Evolutionary conservation across 805 yeast genomes (phyloP).

Genomic region (Saccharomycopsis babjevae): DNA sequence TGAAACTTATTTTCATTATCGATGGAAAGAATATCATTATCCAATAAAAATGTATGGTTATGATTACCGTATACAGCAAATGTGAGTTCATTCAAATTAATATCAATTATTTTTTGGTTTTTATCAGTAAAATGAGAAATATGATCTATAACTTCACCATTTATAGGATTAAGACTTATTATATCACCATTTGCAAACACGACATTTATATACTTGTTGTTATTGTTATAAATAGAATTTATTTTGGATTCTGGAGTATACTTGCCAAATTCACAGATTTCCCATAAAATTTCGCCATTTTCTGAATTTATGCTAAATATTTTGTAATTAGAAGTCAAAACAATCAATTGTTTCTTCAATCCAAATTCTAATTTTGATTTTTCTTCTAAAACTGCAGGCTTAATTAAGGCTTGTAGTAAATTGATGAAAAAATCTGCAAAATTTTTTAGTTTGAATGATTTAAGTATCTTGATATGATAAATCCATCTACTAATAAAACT

Average conservation of each 20-base stretch:
- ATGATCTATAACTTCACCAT: conserved; percentile 1
- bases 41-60: not conserved
- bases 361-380: conserved; percentile 33
- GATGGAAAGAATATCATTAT: not conserved
- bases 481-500: conserved; percentile 25
- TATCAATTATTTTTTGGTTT: conserved; percentile 1
- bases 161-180: conserved; percentile 17
- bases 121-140: not conserved
- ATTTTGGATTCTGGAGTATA: conserved; percentile 1
- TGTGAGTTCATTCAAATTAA: conserved; percentile 4
- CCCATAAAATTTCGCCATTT: conserved; percentile 35
- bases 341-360: conserved; percentile 33
- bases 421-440: conserved; percentile 9
- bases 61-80: not conserved
- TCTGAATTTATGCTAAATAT: conserved; percentile 35
- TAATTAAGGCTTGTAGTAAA: conserved; percentile 5
- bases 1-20: not conserved
- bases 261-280: conserved; percentile 15
- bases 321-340: conserved; percentile 31
- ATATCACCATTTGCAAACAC: conserved; percentile 24
- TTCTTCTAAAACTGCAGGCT: conserved; percentile 12
- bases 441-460: conserved; percentile 8
- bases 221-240: conserved; percentile 13
- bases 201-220: conserved; percentile 20
- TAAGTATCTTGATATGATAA: conserved; percentile 20